A percentile compares a stretch with the other conserved stretches of the same genome.
phyloP scores from a whole-genome alignment of 441 rosid species.

The Populus tomentosa region DNA sequence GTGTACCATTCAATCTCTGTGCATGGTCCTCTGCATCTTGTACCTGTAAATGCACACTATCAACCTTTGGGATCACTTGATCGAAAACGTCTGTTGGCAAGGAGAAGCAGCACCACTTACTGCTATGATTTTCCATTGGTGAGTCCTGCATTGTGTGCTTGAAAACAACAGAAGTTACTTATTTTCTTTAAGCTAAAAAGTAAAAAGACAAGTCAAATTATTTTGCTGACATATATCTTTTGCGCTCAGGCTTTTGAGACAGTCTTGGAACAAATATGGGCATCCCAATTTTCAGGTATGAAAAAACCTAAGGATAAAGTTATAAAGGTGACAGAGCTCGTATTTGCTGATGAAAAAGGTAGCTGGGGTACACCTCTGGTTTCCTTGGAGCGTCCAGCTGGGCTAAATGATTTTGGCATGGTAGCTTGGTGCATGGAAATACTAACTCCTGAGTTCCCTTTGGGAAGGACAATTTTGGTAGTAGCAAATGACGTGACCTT shows the following conservation, averaged over 20 bases:
- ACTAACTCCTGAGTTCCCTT: constrained; percentile 92
- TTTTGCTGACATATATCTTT: constrained; percentile 13
- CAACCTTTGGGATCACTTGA: constrained; percentile 78
- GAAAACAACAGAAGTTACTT: neutral
- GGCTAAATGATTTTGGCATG: constrained; percentile 94
- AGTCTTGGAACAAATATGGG: constrained; percentile 79
- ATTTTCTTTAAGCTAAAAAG: neutral
- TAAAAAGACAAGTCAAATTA: constrained; percentile 10
- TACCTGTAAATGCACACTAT: constrained; percentile 59
- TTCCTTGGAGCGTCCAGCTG: constrained; percentile 58
- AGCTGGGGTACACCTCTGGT: constrained; percentile 74
- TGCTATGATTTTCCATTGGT: constrained; percentile 99
- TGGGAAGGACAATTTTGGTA: constrained; percentile 80
- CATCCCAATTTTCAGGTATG: constrained; percentile 49
- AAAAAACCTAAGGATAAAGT: constrained; percentile 46
- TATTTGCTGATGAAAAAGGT: constrained; percentile 66
- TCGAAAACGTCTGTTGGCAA: constrained; percentile 79
- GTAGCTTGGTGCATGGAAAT: constrained; percentile 97
- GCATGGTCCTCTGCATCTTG: constrained; percentile 64
- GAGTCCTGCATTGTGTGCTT: constrained; percentile 28
- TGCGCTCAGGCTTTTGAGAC: constrained; percentile 86
- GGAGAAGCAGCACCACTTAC: constrained; percentile 85
- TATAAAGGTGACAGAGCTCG: constrained; percentile 72
- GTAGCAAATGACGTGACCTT: constrained; percentile 95
- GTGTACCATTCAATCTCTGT: constrained; percentile 66